These are phyloP conservation scores for Naumovozyma castellii DNA, from an alignment of 805 yeast genomes.

Conservation along the genomic window DNA sequence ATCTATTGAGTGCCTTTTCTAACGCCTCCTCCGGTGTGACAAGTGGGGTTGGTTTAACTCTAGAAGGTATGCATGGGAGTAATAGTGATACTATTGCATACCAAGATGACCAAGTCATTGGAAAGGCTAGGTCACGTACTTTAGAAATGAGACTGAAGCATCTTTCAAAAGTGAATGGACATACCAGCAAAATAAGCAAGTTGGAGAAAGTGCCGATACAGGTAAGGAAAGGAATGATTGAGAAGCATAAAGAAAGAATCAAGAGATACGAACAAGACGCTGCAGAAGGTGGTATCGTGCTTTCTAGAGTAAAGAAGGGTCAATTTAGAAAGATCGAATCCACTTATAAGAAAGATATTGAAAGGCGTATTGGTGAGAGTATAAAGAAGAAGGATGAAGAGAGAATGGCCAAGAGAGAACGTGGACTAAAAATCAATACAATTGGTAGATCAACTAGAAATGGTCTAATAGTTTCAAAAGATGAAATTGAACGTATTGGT, in stretches of 20 bases:
- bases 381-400: constrained; percentile 41
- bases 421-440: constrained; percentile 68
- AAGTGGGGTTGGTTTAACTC: constrained; percentile 62
- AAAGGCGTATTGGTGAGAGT: constrained; percentile 37
- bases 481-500: constrained; percentile 42
- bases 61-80: constrained; percentile 37
- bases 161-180: constrained; percentile 39
- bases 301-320: constrained; percentile 62
- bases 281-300: constrained; percentile 79
- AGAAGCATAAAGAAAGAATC: constrained; percentile 43
- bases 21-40: constrained; percentile 16
- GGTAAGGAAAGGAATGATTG: constrained; percentile 76
- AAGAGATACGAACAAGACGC: constrained; percentile 66
- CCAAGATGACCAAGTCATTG: constrained; percentile 46
- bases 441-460: constrained; percentile 72
- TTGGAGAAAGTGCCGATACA: constrained; percentile 82
- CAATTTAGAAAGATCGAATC: constrained; percentile 51
- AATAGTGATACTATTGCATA: constrained; percentile 29
- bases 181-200: constrained; percentile 27
- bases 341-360: constrained; percentile 31
- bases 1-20: constrained; percentile 40
- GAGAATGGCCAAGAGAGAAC: constrained; percentile 43
- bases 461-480: constrained; percentile 62
- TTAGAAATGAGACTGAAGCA: constrained; percentile 47
- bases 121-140: constrained; percentile 59